Base-by-base conservation (phyloP, 208 protist species). In the Leishmania aethiopica region DNA sequence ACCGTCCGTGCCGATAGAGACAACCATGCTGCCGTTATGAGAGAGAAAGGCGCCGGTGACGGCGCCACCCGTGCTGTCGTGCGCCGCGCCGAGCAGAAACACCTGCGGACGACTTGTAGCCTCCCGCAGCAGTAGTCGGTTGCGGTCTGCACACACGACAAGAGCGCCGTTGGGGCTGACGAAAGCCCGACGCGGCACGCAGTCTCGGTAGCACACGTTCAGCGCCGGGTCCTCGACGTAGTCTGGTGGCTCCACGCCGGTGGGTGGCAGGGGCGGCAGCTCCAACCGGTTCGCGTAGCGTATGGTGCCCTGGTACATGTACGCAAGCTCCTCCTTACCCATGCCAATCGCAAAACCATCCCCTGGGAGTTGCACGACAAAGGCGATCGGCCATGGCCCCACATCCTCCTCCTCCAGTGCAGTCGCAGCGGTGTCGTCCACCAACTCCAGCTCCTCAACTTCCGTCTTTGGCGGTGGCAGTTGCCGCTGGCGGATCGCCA, bases 1-100 rank as follows among this genome's bases (percentile, higher is more conserved):
- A 51, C 97, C 97, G 77, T 99, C 98, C 0, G 83, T 88, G 49
- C 96, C 96, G 3, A 91, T 93, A 1, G 96, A 95, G 47, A 99
- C 75, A 40, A 99, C 70, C 74, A 96, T 91, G 25, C 86, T 79
- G 75, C 94, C 95, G 84, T 99, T 97, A 82, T 94, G 97, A 1
- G 94, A 96, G 8, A 92, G 88, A 55, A 86, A 84, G 1, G 93
- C 92, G 19, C 89, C 89, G 22, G 92, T 92, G 57, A 97, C 79
- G 37, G 35, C 32, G 28, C 88, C 88, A 28, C 79, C 79, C n/a
- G 91, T 93, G 79, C 91, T 86, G 87, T 99, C 97, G 90, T 99
- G 97, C n/a, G 91, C 75, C 1, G 80, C 66, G 25, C 83, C 89
- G 28, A 89, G 85, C 0, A 96, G 71, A 6, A 66, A 76, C 32